Evolutionary conservation across 2,329 filamentous ascomycete genomes (phyloP).

Genomic region (Domatiomyces globalis): DNA sequence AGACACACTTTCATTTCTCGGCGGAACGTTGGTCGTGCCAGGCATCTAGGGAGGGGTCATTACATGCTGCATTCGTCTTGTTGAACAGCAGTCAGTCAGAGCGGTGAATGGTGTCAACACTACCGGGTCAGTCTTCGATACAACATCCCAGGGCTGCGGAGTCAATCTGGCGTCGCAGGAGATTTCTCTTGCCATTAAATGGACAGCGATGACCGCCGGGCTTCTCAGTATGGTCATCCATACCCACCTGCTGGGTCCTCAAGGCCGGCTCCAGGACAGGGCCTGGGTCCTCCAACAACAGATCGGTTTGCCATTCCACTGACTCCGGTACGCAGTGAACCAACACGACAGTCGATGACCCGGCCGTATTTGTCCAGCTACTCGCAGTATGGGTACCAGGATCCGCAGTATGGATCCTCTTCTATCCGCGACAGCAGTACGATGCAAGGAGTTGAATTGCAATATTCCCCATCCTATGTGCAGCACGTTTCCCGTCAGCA

Average conservation of each 20-base stretch:
- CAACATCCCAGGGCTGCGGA: background rate
- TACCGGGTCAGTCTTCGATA: background rate
- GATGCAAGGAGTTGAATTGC: conserved; percentile 39
- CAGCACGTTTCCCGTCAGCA: conserved; percentile 28
- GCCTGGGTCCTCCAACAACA: conserved; percentile 28
- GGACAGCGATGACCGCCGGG: conserved; percentile 61
- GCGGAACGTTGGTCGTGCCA: background rate
- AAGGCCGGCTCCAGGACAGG: conserved; percentile 17
- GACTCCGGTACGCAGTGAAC: conserved; percentile 24
- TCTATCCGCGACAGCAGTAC: conserved; percentile 36
- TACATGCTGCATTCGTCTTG: background rate
- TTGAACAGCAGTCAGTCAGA: background rate
- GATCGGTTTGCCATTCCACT: conserved; percentile 35
- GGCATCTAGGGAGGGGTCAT: background rate
- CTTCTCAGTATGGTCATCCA: conserved; percentile 61
- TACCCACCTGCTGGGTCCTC: conserved; percentile 37
- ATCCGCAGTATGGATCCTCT: conserved; percentile 39
- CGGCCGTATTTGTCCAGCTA: conserved; percentile 26
- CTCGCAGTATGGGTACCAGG: conserved; percentile 41
- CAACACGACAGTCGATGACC: conserved; percentile 24
- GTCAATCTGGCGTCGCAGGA: conserved; percentile 14
- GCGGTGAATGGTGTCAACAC: background rate
- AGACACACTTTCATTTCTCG: background rate
- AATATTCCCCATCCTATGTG: conserved; percentile 54
- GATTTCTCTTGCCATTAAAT: conserved; percentile 36